A percentile compares a stretch with the other conserved stretches of the same genome.
phyloP scores from a whole-genome alignment of 805 yeast genomes.

The Isabelozyma heimii region DNA sequence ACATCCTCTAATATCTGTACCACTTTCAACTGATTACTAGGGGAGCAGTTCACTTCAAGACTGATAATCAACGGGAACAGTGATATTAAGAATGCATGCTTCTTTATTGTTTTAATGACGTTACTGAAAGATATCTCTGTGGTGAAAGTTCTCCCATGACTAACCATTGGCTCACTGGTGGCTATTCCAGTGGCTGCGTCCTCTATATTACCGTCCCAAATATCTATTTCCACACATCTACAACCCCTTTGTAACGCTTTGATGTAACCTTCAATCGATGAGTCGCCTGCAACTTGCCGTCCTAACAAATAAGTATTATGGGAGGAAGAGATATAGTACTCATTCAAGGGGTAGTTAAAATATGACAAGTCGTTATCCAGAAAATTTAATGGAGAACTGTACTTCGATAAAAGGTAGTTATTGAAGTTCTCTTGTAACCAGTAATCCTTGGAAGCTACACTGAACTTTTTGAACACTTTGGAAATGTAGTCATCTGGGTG shows the following conservation, averaged over 20 bases:
- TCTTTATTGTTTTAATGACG: conserved; percentile 70
- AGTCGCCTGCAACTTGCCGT: conserved; percentile 79
- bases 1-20: conserved; percentile 50
- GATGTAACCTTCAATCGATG: conserved; percentile 88
- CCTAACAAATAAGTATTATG: conserved; percentile 93
- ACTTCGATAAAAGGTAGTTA: conserved; percentile 33
- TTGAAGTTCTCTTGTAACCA: conserved; percentile 30
- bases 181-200: conserved; percentile 12
- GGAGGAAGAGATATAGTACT: conserved; percentile 87
- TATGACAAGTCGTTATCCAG: conserved; percentile 13
- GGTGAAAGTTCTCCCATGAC: conserved; percentile 86
- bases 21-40: conserved; percentile 62
- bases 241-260: conserved; percentile 89
- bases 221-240: conserved; percentile 89
- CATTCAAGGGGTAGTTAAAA: conserved; percentile 61
- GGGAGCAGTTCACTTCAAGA: conserved; percentile 77
- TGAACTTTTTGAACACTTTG: conserved; percentile 28
- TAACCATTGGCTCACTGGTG: conserved; percentile 71
- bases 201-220: conserved; percentile 77
- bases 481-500: conserved; percentile 20
- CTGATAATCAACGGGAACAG: conserved; percentile 86
- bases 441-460: conserved; percentile 12
- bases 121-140: conserved; percentile 64
- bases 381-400: conserved; percentile 15
- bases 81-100: conserved; percentile 85